Conservation (phyloP, 2,329 filamentous ascomycete species). For the Sarocladium brachiariae region DNA sequence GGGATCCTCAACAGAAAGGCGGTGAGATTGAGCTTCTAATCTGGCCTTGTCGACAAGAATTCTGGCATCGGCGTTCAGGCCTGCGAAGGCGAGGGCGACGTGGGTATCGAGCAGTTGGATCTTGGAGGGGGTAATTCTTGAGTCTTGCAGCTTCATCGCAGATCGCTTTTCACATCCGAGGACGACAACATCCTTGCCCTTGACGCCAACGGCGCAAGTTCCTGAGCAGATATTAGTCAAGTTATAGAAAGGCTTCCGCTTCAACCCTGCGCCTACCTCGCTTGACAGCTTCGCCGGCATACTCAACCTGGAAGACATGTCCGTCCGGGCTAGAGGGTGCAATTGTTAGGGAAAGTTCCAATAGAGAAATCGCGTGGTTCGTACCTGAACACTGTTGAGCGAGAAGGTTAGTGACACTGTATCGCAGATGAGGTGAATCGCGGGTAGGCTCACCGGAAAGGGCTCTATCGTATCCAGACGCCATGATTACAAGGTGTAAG, state of each 20-base stretch:
- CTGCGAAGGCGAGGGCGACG: constrained; percentile 94
- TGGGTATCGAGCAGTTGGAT: constrained; percentile 94
- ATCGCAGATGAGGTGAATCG: constrained; percentile 10
- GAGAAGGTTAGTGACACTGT: constrained; percentile 31
- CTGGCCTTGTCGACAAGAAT: constrained; percentile 98
- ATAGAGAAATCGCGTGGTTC: neutral
- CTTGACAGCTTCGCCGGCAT: constrained; percentile 97
- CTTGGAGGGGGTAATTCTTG: constrained; percentile 97
- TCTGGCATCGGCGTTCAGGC: constrained; percentile 93
- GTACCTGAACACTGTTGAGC: constrained; percentile 71
- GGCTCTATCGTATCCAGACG: constrained; percentile 97
- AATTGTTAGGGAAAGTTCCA: too few relatives aligned
- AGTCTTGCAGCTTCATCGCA: constrained; percentile 99
- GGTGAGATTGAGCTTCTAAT: constrained; percentile 94
- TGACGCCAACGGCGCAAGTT: constrained; percentile 96
- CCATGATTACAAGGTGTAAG: constrained; percentile 44
- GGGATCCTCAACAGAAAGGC: constrained; percentile 93
- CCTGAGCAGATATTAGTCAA: constrained; percentile 40
- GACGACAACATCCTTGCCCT: constrained; percentile 89
- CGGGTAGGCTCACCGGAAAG: constrained; percentile 71
- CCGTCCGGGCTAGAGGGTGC: constrained; percentile 87
- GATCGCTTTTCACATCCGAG: constrained; percentile 98
- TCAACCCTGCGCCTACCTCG: constrained; percentile 56
- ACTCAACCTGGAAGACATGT: constrained; percentile 99
- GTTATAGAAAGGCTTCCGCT: neutral